Evolutionary conservation across 495 filamentous ascomycete species (phyloP).

Genomic region (Penicillium nucicola): DNA sequence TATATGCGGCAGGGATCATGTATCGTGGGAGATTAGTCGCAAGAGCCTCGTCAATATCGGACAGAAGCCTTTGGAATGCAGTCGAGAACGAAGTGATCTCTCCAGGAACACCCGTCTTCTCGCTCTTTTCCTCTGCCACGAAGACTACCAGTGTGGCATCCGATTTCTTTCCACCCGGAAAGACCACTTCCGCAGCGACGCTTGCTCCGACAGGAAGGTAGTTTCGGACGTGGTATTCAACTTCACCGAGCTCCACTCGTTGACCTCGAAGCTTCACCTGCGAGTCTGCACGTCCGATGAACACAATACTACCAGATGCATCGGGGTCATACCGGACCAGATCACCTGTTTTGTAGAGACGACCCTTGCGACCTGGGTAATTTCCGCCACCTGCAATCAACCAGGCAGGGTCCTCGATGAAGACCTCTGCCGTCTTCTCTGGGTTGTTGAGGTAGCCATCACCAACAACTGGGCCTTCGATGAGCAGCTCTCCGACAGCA

Average conservation of each 20-base stretch:
- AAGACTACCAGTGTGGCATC: constrained; percentile 3
- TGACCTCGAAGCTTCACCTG: constrained; percentile 32
- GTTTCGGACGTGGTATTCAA: constrained; percentile 21
- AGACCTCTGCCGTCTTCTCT: constrained; percentile 41
- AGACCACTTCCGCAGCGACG: constrained; percentile 1
- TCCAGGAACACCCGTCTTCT: background rate
- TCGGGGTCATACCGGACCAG: constrained; percentile 14
- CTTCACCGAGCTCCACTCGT: constrained; percentile 38
- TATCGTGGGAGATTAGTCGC: constrained; percentile 38
- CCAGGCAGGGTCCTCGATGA: constrained; percentile 35
- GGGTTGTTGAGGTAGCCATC: constrained; percentile 49
- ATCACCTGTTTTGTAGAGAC: constrained; percentile 18
- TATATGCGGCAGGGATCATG: constrained; percentile 49
- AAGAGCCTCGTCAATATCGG: constrained; percentile 17
- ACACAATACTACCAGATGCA: constrained; percentile 9
- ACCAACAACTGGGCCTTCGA: constrained; percentile 8
- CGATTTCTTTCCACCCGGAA: background rate
- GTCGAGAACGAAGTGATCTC: constrained; percentile 1
- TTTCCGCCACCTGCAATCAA: constrained; percentile 4
- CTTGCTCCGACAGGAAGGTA: background rate
- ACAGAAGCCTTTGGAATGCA: background rate
- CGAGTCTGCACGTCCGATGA: constrained; percentile 6
- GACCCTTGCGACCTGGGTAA: constrained; percentile 9
- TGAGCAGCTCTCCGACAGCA: constrained; percentile 29
- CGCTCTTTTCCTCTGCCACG: constrained; percentile 2